A percentile compares a stretch with the other conserved stretches of the same genome.
Evolutionary conservation across 139 green algal species (phyloP).

Genomic region (Asterochloris erici): DNA sequence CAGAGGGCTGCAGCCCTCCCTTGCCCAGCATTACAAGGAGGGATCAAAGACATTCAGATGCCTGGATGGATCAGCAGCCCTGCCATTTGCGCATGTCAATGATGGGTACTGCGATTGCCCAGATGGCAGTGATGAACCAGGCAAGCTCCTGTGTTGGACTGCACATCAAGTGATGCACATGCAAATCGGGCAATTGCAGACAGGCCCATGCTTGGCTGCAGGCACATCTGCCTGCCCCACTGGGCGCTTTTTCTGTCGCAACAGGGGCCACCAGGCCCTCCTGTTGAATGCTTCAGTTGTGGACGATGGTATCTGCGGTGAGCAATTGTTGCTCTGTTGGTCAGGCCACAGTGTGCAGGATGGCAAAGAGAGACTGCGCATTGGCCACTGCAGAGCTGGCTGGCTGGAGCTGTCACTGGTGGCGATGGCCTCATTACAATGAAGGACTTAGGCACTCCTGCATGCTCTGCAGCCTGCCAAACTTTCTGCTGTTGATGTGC

Average conservation of each 20-base stretch:
- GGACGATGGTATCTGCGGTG: conserved; percentile 93
- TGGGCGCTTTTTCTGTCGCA: conserved; percentile 85
- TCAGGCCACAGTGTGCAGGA: background rate
- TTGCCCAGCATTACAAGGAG: background rate
- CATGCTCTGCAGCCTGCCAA: background rate
- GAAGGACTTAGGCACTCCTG: background rate
- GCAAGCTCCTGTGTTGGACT: conserved; percentile 20
- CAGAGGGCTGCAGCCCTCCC: background rate
- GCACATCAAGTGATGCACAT: background rate
- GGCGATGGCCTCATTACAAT: background rate
- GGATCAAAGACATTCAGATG: conserved; percentile 49
- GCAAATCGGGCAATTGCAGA: background rate
- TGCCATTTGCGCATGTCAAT: conserved; percentile 70
- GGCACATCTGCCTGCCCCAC: conserved; percentile 83
- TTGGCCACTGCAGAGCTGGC: background rate
- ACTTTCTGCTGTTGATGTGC: background rate
- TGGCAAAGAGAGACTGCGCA: background rate
- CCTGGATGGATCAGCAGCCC: conserved; percentile 53
- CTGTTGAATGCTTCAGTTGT: conserved; percentile 77
- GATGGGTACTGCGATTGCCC: conserved; percentile 95
- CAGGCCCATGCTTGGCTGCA: conserved; percentile 27
- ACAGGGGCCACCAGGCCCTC: conserved; percentile 63
- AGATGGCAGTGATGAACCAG: conserved; percentile 93
- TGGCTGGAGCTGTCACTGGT: background rate
- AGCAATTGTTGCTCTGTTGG: background rate